phyloP scores from a whole-genome alignment of 148 eudicot species.

The Mesembryanthemum crystallinum region DNA sequence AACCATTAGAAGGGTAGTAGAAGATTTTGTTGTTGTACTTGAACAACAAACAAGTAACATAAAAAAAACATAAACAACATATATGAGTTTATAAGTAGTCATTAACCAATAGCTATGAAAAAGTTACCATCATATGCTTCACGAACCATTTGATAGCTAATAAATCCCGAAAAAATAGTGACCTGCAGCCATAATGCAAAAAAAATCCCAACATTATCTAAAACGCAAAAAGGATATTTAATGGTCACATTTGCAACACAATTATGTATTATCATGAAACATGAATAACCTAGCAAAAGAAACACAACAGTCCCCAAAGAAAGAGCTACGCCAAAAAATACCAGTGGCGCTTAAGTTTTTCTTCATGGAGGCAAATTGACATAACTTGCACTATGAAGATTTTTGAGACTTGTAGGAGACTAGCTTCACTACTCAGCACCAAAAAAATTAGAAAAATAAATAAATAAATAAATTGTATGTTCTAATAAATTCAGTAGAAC shows the following conservation, averaged over 20 bases:
- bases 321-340: not conserved
- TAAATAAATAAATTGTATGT: too few species aligned
- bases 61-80: not conserved
- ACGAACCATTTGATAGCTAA: slow-evolving; percentile 97
- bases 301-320: not conserved
- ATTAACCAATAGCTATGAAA: not conserved
- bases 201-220: not conserved
- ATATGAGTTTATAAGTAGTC: not conserved
- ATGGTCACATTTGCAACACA: not conserved
- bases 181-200: slow-evolving; percentile 46
- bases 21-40: too few species aligned
- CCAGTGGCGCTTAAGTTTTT: too few species aligned
- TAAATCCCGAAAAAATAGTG: slow-evolving; percentile 95
- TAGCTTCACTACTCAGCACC: too few species aligned
- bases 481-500: too few species aligned
- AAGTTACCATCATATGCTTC: slow-evolving; percentile 89
- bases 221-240: not conserved
- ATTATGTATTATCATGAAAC: not conserved
- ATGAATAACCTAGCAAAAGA: not conserved
- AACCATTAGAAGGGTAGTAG: not conserved
- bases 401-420: too few species aligned
- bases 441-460: too few species aligned
- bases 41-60: slow-evolving; percentile 5
- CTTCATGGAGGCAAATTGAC: too few species aligned
- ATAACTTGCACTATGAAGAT: too few species aligned